Base-by-base conservation (phyloP, 2,329 filamentous ascomycete species). In the Ceratocystis eucalypticola region DNA sequence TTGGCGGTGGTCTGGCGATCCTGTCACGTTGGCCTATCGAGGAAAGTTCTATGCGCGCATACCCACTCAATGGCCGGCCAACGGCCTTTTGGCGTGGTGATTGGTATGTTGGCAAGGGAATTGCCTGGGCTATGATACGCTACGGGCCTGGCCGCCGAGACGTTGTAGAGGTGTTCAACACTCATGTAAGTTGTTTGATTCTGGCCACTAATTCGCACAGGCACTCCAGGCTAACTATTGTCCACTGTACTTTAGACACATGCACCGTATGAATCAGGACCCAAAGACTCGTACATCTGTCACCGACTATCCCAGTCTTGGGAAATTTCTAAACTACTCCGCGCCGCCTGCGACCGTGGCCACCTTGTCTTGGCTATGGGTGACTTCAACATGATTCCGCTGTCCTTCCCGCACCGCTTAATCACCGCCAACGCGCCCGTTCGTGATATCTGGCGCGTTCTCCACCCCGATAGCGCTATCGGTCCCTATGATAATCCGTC, bases 321-420 rank as follows among this genome's bases (percentile, higher is more conserved):
- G 94, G 89, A 96, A 74, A 89, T 96, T 67, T 84, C 92, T 65
- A 96, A 96, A 75, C 80, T 96, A 57, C 88, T 96, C 77, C 86
- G 89, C 62, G 88, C 84, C 67, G 92, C 93, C 57, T 83, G 86
- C 1, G 88, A 91, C 70, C 81, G 88, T 15, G 91, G 91, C 5
- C 89, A 93, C 74, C 80, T 97, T 37, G 91, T 92, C 64, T 79
- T 97, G 55, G 92, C 87, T 5, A 78, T 96, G 65, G 94, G 94
- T 30, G 94, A 97, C 77, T 96, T 97, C 78, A 97, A 97, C 77
- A 96, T 96, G 88, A 79, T 91, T n/a, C 94, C 94, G 0, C 76
- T 88, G 50, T 95, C 90, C 30, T 84, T 96, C 69, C 87, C 89
- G 41, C 90, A 97, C 77, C 84, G 86, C 65, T 80, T 97, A 70